Conservation (phyloP, 768 basidiomycete species). For the Leccinum subgranulosum region DNA sequence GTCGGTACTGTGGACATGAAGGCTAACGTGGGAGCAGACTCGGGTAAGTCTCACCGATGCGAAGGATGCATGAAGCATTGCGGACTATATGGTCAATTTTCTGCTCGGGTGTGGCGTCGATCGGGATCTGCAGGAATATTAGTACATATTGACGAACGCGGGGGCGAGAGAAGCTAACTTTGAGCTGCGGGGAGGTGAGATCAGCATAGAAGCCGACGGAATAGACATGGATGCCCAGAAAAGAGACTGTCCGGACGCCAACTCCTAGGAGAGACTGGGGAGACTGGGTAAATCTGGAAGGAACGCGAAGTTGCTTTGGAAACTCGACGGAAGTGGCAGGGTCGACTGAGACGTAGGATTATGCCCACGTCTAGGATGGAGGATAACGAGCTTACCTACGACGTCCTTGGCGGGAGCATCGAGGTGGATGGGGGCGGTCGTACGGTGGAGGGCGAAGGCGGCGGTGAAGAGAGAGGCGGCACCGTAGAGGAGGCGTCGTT, state of each 20-base stretch:
- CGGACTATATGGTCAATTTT: slow-evolving; percentile 67
- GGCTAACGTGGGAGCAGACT: neutral
- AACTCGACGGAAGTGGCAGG: slow-evolving; percentile 73
- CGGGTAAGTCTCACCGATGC: slow-evolving; percentile 54
- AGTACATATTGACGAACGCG: neutral
- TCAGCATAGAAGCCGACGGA: slow-evolving; percentile 90
- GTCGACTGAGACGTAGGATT: slow-evolving; percentile 46
- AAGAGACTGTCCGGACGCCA: slow-evolving; percentile 86
- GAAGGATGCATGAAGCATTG: slow-evolving; percentile 67
- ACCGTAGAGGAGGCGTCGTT: slow-evolving; percentile 31
- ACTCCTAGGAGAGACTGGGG: slow-evolving; percentile 73
- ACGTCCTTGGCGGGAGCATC: slow-evolving; percentile 38
- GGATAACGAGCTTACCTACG: slow-evolving; percentile 15
- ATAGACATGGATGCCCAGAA: slow-evolving; percentile 86
- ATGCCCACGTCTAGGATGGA: neutral
- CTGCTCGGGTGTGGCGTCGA: slow-evolving; percentile 57
- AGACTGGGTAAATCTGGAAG: slow-evolving; percentile 60
- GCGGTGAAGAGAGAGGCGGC: slow-evolving; percentile 32
- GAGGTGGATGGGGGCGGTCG: slow-evolving; percentile 36
- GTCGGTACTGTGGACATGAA: slow-evolving; percentile 59
- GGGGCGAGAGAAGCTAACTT: slow-evolving; percentile 35
- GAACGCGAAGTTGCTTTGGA: slow-evolving; percentile 60
- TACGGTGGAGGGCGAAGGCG: slow-evolving; percentile 27
- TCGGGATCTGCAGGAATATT: slow-evolving; percentile 45
- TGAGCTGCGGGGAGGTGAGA: slow-evolving; percentile 58